phyloP scores from a whole-genome alignment of 2,329 filamentous ascomycete species.

The Pestalotiopsis sp. region DNA sequence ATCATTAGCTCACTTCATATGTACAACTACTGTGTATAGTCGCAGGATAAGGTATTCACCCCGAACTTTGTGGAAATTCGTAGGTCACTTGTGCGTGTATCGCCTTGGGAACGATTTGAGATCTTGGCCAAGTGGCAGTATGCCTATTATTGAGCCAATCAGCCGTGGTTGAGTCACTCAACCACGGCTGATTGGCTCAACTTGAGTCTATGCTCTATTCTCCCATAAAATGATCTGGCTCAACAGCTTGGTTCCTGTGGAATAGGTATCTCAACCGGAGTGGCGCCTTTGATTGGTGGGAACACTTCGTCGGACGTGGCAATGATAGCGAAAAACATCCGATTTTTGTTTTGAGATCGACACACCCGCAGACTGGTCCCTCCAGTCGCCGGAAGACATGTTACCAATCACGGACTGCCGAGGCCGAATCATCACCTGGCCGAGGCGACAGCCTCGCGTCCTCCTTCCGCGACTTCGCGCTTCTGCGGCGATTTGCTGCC shows the following conservation, averaged over 20 bases:
- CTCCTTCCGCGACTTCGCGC: not conserved
- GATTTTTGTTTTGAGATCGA: not conserved
- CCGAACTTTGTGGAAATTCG: no score
- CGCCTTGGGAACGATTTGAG: no score
- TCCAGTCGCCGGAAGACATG: not conserved
- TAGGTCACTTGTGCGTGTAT: no score
- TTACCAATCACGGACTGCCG: not conserved
- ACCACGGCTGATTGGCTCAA: no score
- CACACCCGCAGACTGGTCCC: not conserved
- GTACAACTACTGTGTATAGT: no score
- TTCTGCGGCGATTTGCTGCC: constrained; percentile 27
- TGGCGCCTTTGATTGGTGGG: not conserved
- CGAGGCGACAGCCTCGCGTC: not conserved
- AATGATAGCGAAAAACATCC: not conserved
- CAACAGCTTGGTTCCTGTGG: not conserved
- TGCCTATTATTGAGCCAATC: not conserved
- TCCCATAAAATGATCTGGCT: not conserved
- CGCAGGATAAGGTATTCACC: no score
- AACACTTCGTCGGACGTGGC: not conserved
- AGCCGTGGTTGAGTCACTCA: not conserved
- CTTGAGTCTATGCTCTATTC: not conserved
- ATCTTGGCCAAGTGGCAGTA: not conserved
- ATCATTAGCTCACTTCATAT: no score
- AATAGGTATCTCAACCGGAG: not conserved
- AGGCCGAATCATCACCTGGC: not conserved